Base-by-base conservation (phyloP, 2,329 filamentous ascomycete genomes). In the Fusarium chuoi region DNA sequence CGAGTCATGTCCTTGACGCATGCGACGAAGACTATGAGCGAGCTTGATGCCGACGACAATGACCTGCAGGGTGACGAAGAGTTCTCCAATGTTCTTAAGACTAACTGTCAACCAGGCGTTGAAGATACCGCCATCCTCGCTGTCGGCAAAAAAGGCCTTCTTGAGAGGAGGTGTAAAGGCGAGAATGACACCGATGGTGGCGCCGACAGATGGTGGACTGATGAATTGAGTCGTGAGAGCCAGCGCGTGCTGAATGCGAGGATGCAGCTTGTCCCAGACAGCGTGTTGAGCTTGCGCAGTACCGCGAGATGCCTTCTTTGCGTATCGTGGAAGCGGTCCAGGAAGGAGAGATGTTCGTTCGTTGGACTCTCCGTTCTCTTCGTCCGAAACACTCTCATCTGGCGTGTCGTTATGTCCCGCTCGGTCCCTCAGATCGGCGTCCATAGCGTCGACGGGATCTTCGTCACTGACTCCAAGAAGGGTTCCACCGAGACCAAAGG, bases 31-130 rank as follows among this genome's bases (percentile, higher is more conserved):
- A 39, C 70, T 72, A n/a, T 72, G 69, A 15, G 70, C 69, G 3
- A 72, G 69, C 17, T 72, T 72, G 30, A 72, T 72, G 6, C 70
- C 70, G 3, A 72, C 70, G 17, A 72, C 69, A 24, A 72, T 73
- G 24, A 72, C 70, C 42, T 72, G 70, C 10, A 72, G 22, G 0
- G 70, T 72, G 3, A 72, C 70, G 24, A 72, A 72, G 14, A 72
- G 49, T 28, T 72, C 69, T 57, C 70, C 70, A 9, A 72, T 72
- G 28, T 72, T 72, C 48, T 73, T 72, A 10, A 72, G 54, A 39
- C 70, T 72, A 11, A 73, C 70, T 17, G 70, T 72, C 18, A 72
- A 26, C 70, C 70, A 72, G 3, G 70, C 58, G 20, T 72, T 73
- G 17, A 72, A 69, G n/a, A 72, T 44, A 3, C 70, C 70, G 3